These are phyloP conservation scores for Cutaneotrichosporon sp. DNA, from an alignment of 1,284 basidiomycete species.

Conservation along the genomic window DNA sequence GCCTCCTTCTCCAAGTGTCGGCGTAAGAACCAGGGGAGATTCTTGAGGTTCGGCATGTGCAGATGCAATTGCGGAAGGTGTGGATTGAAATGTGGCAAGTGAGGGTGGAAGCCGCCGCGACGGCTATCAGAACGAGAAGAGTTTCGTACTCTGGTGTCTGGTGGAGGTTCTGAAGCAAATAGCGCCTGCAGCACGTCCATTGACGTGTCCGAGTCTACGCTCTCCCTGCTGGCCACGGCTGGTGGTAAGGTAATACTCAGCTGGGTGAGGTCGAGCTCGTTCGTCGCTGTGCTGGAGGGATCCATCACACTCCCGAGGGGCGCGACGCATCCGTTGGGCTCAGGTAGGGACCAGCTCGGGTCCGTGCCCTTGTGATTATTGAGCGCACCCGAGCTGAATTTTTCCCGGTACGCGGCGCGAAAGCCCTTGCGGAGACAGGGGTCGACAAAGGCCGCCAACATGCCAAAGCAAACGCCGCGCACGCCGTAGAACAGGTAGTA, in stretches of 20 bases:
- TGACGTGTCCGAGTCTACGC: conserved; percentile 8
- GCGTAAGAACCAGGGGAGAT: conserved; percentile 12
- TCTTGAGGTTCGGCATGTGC: conserved; percentile 9
- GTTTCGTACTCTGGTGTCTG: neutral
- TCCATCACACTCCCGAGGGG: neutral
- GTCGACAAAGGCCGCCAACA: conserved; percentile 23
- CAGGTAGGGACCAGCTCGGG: neutral
- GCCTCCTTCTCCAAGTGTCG: conserved; percentile 25
- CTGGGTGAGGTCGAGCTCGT: neutral
- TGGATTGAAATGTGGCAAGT: conserved; percentile 8
- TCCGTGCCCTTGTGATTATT: neutral
- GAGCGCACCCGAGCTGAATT: neutral
- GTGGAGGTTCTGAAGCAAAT: conserved; percentile 19
- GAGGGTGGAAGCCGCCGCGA: neutral
- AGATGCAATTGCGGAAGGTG: conserved; percentile 4
- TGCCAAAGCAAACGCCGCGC: conserved; percentile 21
- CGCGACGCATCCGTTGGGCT: conserved; percentile 2
- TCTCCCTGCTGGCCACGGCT: neutral
- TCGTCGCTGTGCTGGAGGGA: neutral
- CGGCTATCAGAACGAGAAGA: neutral
- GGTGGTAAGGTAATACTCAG: neutral
- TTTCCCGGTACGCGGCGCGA: conserved; percentile 12
- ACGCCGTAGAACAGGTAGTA: conserved; percentile 29
- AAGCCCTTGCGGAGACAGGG: conserved; percentile 21
- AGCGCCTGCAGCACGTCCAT: conserved; percentile 24